These are phyloP conservation scores for Trichoderma sp. DNA, from an alignment of 2,329 filamentous ascomycete species.

Conservation along the genomic window DNA sequence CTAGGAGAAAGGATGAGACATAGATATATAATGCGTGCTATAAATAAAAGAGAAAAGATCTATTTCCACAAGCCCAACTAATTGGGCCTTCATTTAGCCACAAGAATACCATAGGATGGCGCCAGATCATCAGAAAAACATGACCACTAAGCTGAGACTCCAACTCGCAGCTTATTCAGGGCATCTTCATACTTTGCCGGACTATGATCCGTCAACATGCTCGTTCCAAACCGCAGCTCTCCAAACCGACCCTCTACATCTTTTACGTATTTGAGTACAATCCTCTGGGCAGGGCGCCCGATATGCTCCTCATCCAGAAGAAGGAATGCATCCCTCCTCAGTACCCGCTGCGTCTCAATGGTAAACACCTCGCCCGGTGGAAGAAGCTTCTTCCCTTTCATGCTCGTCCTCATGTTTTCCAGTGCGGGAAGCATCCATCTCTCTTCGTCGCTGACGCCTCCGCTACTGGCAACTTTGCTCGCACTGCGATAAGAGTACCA, in stretches of 20 bases:
- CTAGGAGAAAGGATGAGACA: background rate
- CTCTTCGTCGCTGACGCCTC: slow-evolving; percentile 57
- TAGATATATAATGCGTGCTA: background rate
- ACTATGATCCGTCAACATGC: slow-evolving; percentile 76
- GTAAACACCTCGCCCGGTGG: slow-evolving; percentile 77
- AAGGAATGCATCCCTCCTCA: slow-evolving; percentile 66
- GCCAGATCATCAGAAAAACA: background rate
- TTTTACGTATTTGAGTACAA: slow-evolving; percentile 69
- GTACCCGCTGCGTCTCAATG: slow-evolving; percentile 66
- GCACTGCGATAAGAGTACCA: slow-evolving; percentile 48
- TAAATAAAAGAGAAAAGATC: background rate
- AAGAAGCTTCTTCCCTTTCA: slow-evolving; percentile 69
- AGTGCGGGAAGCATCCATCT: slow-evolving; percentile 68
- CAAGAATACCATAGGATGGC: background rate
- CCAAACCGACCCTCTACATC: slow-evolving; percentile 71
- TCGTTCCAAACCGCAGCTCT: slow-evolving; percentile 69
- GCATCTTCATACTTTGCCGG: slow-evolving; percentile 73
- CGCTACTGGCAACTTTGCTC: slow-evolving; percentile 38
- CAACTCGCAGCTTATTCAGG: slow-evolving; percentile 59
- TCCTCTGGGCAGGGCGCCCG: slow-evolving; percentile 66
- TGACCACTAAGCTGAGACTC: slow-evolving; percentile 34
- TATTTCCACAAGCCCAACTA: background rate
- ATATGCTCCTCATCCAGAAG: slow-evolving; percentile 47
- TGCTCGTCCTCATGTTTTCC: slow-evolving; percentile 64
- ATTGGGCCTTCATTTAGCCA: background rate